These are phyloP conservation scores for Xerocomellus amylosporus DNA, from an alignment of 768 basidiomycete species.

Conservation along the genomic window DNA sequence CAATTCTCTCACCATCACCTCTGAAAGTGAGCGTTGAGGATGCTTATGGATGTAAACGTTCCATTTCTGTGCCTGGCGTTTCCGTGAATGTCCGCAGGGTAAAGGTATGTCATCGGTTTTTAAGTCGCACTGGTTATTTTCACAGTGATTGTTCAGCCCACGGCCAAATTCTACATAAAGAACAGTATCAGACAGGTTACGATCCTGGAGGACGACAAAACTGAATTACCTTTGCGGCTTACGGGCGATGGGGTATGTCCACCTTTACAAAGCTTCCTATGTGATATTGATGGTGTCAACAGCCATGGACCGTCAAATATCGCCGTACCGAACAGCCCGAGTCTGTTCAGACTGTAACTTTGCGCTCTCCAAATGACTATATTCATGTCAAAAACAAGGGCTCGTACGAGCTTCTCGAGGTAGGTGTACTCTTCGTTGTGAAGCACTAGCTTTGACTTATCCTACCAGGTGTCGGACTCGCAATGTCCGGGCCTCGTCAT, in stretches of 20 bases:
- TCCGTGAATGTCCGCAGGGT: conserved; percentile 81
- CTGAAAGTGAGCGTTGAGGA: conserved; percentile 79
- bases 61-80: conserved; percentile 72
- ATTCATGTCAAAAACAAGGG: conserved; percentile 76
- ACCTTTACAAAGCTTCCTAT: not conserved
- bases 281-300: conserved; percentile 2
- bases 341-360: conserved; percentile 37
- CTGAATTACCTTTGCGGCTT: conserved; percentile 74
- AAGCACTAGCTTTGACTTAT: not conserved
- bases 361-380: conserved; percentile 66
- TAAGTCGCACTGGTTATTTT: not conserved
- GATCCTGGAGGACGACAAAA: conserved; percentile 71
- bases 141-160: conserved; percentile 52
- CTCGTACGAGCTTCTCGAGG: conserved; percentile 69
- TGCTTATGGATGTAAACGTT: conserved; percentile 79
- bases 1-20: not conserved
- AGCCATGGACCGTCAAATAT: conserved; percentile 92
- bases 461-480: conserved; percentile 66
- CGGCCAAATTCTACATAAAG: conserved; percentile 79
- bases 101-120: conserved; percentile 47
- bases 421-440: conserved; percentile 30
- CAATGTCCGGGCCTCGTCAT: conserved; percentile 80
- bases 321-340: conserved; percentile 47
- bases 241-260: conserved; percentile 83
- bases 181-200: conserved; percentile 53